Percentiles rank a stretch among this genome's conserved stretches.
These are phyloP conservation scores for Selaginella tamariscina DNA, from an alignment of 75 land plant genomes.

Conservation along the genomic window DNA sequence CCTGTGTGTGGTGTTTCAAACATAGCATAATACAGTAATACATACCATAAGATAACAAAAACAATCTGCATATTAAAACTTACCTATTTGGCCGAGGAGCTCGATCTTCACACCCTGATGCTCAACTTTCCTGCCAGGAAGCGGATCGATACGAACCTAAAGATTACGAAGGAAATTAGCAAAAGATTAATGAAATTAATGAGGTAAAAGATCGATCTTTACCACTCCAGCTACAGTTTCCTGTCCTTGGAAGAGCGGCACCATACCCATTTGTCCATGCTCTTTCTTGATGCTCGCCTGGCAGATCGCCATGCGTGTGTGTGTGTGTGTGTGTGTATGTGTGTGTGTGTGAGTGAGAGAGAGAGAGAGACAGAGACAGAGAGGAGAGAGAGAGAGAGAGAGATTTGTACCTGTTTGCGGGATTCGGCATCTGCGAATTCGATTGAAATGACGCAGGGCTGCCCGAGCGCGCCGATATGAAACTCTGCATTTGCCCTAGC, in stretches of 20 bases:
- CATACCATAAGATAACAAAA: not conserved
- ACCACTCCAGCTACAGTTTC: slow-evolving; percentile 91
- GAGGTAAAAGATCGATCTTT: not conserved
- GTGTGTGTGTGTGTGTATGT: too few relatives aligned
- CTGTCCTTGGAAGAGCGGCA: slow-evolving; percentile 81
- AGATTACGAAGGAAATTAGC: not conserved
- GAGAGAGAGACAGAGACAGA: too few relatives aligned
- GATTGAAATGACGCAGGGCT: too few relatives aligned
- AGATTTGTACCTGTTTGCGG: too few relatives aligned
- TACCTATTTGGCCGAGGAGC: slow-evolving; percentile 94
- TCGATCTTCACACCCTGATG: slow-evolving; percentile 88
- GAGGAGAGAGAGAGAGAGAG: too few relatives aligned
- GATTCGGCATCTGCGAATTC: too few relatives aligned
- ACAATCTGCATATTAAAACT: slow-evolving; percentile 1
- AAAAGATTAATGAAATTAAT: slow-evolving; percentile 1
- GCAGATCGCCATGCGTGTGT: too few relatives aligned
- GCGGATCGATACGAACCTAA: slow-evolving; percentile 67
- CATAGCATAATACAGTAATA: not conserved
- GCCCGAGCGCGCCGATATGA: too few relatives aligned
- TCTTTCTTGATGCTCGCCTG: slow-evolving; percentile 86
- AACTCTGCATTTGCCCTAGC: too few relatives aligned
- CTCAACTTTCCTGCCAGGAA: slow-evolving; percentile 80
- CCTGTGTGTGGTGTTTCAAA: not conserved
- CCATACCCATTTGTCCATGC: slow-evolving; percentile 65
- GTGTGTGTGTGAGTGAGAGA: too few relatives aligned